A percentile compares a stretch with the other conserved stretches of the same genome.
Conservation (phyloP, 345 rosid genomes). For the Syzygium aromaticum region DNA sequence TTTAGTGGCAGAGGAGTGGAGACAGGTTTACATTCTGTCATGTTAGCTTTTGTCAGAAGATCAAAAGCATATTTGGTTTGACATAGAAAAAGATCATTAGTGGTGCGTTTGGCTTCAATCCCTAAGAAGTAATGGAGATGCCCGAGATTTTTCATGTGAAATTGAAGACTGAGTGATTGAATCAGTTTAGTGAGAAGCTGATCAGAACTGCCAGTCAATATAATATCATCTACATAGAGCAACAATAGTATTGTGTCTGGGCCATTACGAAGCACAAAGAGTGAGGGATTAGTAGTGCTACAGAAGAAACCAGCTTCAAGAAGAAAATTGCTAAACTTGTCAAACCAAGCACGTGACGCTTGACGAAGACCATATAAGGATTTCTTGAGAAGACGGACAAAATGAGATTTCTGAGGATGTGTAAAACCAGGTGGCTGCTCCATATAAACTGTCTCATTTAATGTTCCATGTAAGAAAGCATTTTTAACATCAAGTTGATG, state of each 20-base stretch:
- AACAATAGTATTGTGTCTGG: fast-evolving
- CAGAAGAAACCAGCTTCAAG: background rate
- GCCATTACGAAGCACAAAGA: background rate
- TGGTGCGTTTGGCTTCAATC: too few relatives aligned
- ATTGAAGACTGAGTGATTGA: too few relatives aligned
- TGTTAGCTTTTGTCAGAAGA: background rate
- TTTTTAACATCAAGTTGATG: background rate
- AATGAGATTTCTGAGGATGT: background rate
- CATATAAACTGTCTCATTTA: background rate
- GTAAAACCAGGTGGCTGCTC: background rate
- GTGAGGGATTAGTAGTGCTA: background rate
- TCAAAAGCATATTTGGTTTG: background rate
- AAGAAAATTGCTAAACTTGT: too few relatives aligned
- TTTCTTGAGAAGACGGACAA: background rate
- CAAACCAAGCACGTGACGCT: background rate
- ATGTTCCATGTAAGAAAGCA: background rate
- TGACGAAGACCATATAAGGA: background rate
- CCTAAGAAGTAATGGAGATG: too few relatives aligned
- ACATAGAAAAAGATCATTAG: fast-evolving
- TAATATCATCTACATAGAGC: background rate
- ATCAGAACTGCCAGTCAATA: background rate
- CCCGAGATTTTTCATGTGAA: too few relatives aligned
- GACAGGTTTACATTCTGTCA: background rate
- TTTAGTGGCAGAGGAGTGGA: fast-evolving
- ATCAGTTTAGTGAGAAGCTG: fast-evolving